A percentile compares a stretch with the other conserved stretches of the same genome.
These are phyloP conservation scores for Claviceps citrina DNA, from an alignment of 2,329 filamentous ascomycete genomes.

Conservation along the genomic window DNA sequence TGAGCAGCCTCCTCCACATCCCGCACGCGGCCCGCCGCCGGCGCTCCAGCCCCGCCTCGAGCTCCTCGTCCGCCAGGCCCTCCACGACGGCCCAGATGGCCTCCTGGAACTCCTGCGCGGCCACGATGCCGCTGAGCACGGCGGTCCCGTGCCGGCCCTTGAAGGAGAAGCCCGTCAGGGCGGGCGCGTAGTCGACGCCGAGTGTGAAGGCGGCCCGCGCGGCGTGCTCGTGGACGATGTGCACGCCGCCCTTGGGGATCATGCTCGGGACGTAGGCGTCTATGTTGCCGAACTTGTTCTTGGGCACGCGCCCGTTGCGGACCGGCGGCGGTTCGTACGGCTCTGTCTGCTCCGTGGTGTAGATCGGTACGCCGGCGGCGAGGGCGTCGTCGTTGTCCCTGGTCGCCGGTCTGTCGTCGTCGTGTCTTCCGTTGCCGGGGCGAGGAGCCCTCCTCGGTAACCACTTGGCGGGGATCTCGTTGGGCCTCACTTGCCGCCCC, in stretches of 20 bases:
- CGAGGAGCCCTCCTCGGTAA: conserved; percentile 35
- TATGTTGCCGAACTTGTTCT: conserved; percentile 87
- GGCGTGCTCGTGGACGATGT: conserved; percentile 48
- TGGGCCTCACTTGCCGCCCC: conserved; percentile 61
- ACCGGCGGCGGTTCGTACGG: conserved; percentile 65
- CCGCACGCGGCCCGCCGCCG: conserved; percentile 58
- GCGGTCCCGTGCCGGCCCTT: conserved; percentile 75
- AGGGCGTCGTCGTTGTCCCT: conserved; percentile 15
- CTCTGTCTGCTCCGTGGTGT: conserved; percentile 50
- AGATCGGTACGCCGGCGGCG: conserved; percentile 38
- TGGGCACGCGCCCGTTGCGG: conserved; percentile 59
- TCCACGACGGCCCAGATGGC: conserved; percentile 55
- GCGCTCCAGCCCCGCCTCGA: conserved; percentile 50
- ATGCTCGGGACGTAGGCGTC: conserved; percentile 87
- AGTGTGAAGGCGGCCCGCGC: conserved; percentile 58
- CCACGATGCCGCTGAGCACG: conserved; percentile 61
- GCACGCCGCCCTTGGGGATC: conserved; percentile 67
- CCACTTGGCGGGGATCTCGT: conserved; percentile 72
- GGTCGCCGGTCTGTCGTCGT: conserved; percentile 9
- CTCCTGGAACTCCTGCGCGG: conserved; percentile 55
- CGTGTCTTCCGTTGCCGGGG: conserved; percentile 11
- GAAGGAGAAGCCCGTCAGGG: conserved; percentile 82
- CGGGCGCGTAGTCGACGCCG: conserved; percentile 74
- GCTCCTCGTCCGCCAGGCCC: conserved; percentile 50
- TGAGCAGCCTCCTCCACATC: conserved; percentile 53